Base-by-base conservation (phyloP, 2,329 filamentous ascomycete species). In the Aspergillus oerlinghausenensis region DNA sequence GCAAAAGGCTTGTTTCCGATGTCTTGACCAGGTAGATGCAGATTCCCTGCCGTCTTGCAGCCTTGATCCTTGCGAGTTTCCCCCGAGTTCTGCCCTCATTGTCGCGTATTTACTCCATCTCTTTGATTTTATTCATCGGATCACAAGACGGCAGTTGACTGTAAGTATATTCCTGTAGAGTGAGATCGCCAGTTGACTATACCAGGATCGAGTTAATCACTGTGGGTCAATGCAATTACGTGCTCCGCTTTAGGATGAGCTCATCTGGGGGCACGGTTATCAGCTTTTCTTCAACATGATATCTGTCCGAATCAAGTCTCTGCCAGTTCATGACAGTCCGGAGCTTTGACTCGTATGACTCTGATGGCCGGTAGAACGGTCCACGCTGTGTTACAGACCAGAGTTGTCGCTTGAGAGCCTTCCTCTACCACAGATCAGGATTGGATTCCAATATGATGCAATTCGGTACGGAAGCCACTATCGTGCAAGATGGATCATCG, bases 231-330 rank as follows among this genome's bases (percentile, higher is more conserved):
- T 14, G 19, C 32, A 17, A 58, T 55, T 52, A 55, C 56, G 56
- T 58, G 56, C 56, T 58, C 45, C 32, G 25, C 45, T 50, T 40
- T 48, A 56, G 50, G 56, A 58, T 58, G 56, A 55, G 53, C 43
- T 58, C 57, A 60, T 59, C 14, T 38, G 17, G 32, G 1, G 17
- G 32, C 32, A 17, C 32, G 17, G 32, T 17, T 35, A 35, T 35
- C 32, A 17, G 32, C 32, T 38, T 38, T 3, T 3, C 3, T 3
- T 7, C 5, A 7, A 14, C 14, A 17, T 7, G 32, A 3, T 38
- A 7, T 7, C 2, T 17, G 14, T 6, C 32, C 4, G 6, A 1
- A 38, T 38, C 1, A 38, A 7, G 32, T 38, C 32, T 35, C 32
- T 17, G 10, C 11, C 4, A 17, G 32, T 35, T 35, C 32, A 35